Conservation (phyloP, 768 basidiomycete genomes). For the Trametopsis cervina region DNA sequence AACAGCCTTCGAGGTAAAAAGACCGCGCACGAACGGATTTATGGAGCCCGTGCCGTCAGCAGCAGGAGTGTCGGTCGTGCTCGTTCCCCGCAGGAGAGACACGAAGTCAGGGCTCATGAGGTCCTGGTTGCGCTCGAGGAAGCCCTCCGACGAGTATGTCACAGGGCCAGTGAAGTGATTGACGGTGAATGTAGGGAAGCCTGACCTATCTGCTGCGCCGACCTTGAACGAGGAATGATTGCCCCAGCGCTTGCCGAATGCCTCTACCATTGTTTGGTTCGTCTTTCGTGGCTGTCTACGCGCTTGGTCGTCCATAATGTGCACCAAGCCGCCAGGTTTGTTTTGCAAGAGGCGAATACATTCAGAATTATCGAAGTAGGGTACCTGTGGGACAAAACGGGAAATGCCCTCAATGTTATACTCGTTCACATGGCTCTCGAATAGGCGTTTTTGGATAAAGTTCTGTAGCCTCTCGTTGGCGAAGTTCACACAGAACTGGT, state of each 20-base stretch:
- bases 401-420: constrained; percentile 79
- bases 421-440: constrained; percentile 77
- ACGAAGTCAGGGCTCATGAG: constrained; percentile 92
- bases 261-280: constrained; percentile 90
- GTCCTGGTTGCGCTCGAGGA: constrained; percentile 85
- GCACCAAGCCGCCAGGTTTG: constrained; percentile 83
- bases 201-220: constrained; percentile 65
- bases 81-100: constrained; percentile 69
- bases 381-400: constrained; percentile 56
- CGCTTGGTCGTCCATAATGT: constrained; percentile 98
- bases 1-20: constrained; percentile 86
- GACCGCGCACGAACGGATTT: constrained; percentile 86
- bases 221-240: constrained; percentile 91
- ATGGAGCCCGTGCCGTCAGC: constrained; percentile 70
- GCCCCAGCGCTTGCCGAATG: constrained; percentile 90
- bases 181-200: constrained; percentile 83
- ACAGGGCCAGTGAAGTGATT: constrained; percentile 90
- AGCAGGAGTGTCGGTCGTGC: constrained; percentile 32
- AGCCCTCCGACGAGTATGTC: constrained; percentile 85
- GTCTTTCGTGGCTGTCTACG: constrained; percentile 83
- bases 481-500: constrained; percentile 95
- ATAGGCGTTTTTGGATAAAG: constrained; percentile 73
- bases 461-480: constrained; percentile 88
- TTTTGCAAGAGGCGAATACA: constrained; percentile 83
- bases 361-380: constrained; percentile 89